These are phyloP conservation scores for Wilhelminamyces savonicus DNA, from an alignment of 805 yeast species.

Conservation along the genomic window DNA sequence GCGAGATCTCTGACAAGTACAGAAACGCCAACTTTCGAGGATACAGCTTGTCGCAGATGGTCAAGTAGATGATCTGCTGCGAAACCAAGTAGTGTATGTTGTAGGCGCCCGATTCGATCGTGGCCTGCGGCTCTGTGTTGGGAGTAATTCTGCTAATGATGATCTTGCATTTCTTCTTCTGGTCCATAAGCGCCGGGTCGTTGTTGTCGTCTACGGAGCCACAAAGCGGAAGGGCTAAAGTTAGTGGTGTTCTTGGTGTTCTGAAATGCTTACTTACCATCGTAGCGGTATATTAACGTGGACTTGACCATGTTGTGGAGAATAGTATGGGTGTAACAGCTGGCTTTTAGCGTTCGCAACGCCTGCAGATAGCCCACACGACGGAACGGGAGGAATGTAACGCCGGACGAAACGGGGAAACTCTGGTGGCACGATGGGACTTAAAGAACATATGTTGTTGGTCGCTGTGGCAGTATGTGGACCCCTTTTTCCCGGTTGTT, in stretches of 20 bases:
- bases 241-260: slow-evolving; percentile 4
- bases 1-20: slow-evolving; percentile 72
- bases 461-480: no score
- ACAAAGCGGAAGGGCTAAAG: slow-evolving; percentile 73
- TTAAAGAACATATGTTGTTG: no score
- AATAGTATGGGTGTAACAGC: no score
- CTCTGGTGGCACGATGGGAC: no score
- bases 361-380: no score
- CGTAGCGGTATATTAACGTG: slow-evolving; percentile 59
- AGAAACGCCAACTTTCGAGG: slow-evolving; percentile 88
- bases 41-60: slow-evolving; percentile 70
- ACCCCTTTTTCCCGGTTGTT: no score
- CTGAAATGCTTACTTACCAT: slow-evolving; percentile 35
- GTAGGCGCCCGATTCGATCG: slow-evolving; percentile 70
- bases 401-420: no score
- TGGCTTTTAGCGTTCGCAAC: no score
- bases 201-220: slow-evolving; percentile 82
- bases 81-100: slow-evolving; percentile 69
- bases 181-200: slow-evolving; percentile 56
- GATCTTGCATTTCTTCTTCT: slow-evolving; percentile 78
- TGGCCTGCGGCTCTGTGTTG: slow-evolving; percentile 76
- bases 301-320: slow-evolving; percentile 53
- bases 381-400: no score
- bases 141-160: slow-evolving; percentile 71
- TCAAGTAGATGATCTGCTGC: slow-evolving; percentile 66